These are phyloP conservation scores for Saitozyma sp. DNA, from an alignment of 768 basidiomycete genomes.

Conservation along the genomic window DNA sequence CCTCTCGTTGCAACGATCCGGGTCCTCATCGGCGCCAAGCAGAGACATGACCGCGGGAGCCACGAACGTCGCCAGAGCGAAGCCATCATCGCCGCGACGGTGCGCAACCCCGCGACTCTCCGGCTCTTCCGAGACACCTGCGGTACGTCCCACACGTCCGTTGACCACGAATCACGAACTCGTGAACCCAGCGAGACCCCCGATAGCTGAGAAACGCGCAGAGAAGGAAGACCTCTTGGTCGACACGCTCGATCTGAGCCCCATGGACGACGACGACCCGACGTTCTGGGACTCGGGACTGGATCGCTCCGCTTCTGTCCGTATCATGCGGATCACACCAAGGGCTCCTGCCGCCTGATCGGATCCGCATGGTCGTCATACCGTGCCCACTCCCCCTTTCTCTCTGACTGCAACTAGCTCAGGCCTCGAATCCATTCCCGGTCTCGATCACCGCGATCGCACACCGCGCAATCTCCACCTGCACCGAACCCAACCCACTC, in stretches of 20 bases:
- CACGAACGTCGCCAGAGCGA: not conserved
- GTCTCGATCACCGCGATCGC: not conserved
- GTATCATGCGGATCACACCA: constrained; percentile 26
- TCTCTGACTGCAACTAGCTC: not conserved
- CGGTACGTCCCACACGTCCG: constrained; percentile 17
- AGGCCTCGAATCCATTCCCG: not conserved
- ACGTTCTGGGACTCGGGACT: constrained; percentile 43
- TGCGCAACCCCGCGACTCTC: constrained; percentile 43
- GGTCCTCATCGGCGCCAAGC: constrained; percentile 13
- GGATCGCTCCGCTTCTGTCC: constrained; percentile 29
- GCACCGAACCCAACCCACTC: no score
- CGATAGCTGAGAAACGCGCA: constrained; percentile 5
- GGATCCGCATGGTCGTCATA: no score
- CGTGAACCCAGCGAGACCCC: no score
- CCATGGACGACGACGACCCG: constrained; percentile 11
- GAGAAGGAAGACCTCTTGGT: constrained; percentile 8
- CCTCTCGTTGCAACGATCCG: constrained; percentile 33
- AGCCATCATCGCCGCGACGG: constrained; percentile 47
- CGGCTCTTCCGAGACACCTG: constrained; percentile 33
- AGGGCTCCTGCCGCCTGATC: not conserved
- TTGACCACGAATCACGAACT: not conserved
- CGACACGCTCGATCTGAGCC: constrained; percentile 14
- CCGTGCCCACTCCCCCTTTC: not conserved
- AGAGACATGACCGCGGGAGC: no score
- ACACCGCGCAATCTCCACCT: no score